A percentile compares a stretch with the other conserved stretches of the same genome.
These are phyloP conservation scores for Mortierella sp. DNA, from an alignment of 371 early-diverging fungal genomes.

Conservation along the genomic window DNA sequence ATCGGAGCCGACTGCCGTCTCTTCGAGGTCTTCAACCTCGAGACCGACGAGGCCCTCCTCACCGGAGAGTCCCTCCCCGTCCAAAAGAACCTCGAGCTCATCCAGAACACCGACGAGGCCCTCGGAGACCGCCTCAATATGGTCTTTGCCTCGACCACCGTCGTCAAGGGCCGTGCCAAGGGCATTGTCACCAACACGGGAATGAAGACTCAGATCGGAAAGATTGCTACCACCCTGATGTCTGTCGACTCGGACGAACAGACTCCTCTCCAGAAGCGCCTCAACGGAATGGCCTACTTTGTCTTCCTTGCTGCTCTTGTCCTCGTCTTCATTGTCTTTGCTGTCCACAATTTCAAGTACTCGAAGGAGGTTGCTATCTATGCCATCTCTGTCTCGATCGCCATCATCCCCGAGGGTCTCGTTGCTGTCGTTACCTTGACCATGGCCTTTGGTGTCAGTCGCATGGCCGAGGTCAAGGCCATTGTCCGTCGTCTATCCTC, in stretches of 20 bases:
- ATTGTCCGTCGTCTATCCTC: constrained; percentile 91
- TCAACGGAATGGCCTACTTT: constrained; percentile 80
- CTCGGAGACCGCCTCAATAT: constrained; percentile 82
- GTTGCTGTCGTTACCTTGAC: constrained; percentile 91
- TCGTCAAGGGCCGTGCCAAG: constrained; percentile 77
- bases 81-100: constrained; percentile 66
- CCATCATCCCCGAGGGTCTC: constrained; percentile 96
- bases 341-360: constrained; percentile 69
- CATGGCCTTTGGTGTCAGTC: constrained; percentile 91
- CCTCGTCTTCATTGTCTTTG: constrained; percentile 79
- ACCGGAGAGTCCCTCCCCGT: constrained; percentile 90
- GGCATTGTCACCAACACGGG: constrained; percentile 89
- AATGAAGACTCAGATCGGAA: constrained; percentile 90
- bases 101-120: constrained; percentile 58
- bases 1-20: constrained; percentile 90
- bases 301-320: constrained; percentile 76
- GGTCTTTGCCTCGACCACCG: constrained; percentile 82
- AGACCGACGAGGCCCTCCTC: too few species aligned
- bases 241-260: constrained; percentile 69
- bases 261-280: constrained; percentile 82
- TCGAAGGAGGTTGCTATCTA: constrained; percentile 74
- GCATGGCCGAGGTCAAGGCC: constrained; percentile 89
- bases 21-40: too few species aligned
- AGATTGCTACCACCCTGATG: constrained; percentile 87
- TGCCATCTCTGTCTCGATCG: constrained; percentile 88